Conservation (phyloP, 306 rosid species). For the Cicer arietinum region DNA sequence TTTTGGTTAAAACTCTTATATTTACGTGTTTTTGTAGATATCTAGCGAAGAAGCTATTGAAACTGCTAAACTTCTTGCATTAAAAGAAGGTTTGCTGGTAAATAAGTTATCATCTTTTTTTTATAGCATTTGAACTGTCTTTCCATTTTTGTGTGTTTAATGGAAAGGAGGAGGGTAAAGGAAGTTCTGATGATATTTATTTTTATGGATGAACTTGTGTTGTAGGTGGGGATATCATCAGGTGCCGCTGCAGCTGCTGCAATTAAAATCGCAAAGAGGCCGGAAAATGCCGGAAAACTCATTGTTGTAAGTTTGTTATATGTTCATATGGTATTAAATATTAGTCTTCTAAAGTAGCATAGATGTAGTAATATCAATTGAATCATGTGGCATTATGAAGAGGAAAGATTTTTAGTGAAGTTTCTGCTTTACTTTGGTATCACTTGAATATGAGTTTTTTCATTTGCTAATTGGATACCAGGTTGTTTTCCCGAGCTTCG, state of each 20-base stretch:
- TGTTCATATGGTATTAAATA: conserved; percentile 2
- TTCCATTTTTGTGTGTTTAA: conserved; percentile 9
- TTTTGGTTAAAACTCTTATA: not conserved
- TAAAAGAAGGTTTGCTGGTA: conserved; percentile 89
- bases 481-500: conserved; percentile 71
- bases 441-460: not conserved
- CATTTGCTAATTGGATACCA: not conserved
- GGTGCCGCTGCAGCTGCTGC: conserved; percentile 97
- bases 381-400: not conserved
- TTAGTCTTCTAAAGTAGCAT: conserved; percentile 15
- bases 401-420: not conserved
- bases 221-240: conserved; percentile 95
- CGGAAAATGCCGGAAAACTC: conserved; percentile 92
- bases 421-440: conserved; percentile 5
- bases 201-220: conserved; percentile 27
- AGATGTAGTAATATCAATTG: conserved; percentile 3
- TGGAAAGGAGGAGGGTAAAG: not conserved
- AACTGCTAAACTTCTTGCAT: conserved; percentile 84
- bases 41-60: conserved; percentile 91
- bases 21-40: conserved; percentile 58
- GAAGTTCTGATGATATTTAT: conserved; percentile 2
- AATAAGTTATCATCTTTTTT: conserved; percentile 45
- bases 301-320: conserved; percentile 74
- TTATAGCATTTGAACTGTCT: conserved; percentile 8
- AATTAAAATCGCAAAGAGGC: conserved; percentile 76